These are phyloP conservation scores for Scedosporium apiospermum DNA, from an alignment of 2,329 filamentous ascomycete genomes.

Conservation along the genomic window DNA sequence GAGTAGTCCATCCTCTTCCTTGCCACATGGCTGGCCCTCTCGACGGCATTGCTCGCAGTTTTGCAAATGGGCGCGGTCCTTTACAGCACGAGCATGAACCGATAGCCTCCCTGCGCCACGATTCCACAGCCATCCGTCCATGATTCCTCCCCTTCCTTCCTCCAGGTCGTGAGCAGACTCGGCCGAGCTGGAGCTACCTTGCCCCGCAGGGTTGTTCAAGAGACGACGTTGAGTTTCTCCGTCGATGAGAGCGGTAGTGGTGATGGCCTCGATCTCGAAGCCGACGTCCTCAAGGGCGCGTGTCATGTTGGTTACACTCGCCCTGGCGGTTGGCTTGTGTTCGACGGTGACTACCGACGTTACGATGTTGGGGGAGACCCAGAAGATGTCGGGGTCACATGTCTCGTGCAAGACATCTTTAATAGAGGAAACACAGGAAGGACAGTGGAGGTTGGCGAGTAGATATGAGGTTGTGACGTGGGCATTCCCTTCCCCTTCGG, in stretches of 20 bases:
- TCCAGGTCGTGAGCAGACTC: conserved; percentile 15
- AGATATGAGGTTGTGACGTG: conserved; percentile 50
- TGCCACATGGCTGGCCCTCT: background rate
- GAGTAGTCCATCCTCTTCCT: background rate
- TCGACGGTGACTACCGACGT: conserved; percentile 58
- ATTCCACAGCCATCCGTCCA: conserved; percentile 21
- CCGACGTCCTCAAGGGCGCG: conserved; percentile 44
- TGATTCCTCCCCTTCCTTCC: conserved; percentile 11
- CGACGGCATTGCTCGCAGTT: conserved; percentile 27
- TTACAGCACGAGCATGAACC: background rate
- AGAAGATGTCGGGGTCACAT: conserved; percentile 36
- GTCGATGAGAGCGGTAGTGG: conserved; percentile 23
- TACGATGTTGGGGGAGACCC: conserved; percentile 61
- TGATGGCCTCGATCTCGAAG: conserved; percentile 38
- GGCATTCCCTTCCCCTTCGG: background rate
- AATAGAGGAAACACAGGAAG: conserved; percentile 62
- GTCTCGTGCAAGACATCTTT: conserved; percentile 43
- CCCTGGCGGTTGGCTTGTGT: conserved; percentile 34
- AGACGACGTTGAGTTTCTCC: conserved; percentile 11
- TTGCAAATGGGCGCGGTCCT: conserved; percentile 20
- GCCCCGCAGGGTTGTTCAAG: background rate
- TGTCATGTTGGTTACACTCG: conserved; percentile 32
- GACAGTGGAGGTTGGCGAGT: conserved; percentile 68
- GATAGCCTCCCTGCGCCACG: background rate
- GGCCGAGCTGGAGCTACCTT: conserved; percentile 8